phyloP scores from a whole-genome alignment of 805 yeast species.

The Kuraishia ogatae region DNA sequence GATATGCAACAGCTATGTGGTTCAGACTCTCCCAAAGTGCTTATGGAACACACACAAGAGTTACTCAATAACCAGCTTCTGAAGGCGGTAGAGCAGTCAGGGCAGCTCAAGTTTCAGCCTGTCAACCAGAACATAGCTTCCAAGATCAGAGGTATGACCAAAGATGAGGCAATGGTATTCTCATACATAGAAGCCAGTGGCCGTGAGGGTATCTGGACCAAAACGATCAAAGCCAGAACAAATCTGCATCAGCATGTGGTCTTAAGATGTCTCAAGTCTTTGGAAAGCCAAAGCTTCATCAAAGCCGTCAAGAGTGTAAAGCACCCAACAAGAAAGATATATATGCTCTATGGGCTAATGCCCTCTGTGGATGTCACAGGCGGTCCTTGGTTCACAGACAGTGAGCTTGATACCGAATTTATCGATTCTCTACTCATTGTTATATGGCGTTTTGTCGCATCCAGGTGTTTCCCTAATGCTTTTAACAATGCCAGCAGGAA shows the following conservation, averaged over 20 bases:
- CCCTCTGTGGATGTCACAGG: conserved; percentile 96
- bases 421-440: conserved; percentile 77
- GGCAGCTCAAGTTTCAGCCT: conserved; percentile 66
- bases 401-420: conserved; percentile 89
- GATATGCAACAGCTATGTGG: conserved; percentile 51
- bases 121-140: conserved; percentile 66
- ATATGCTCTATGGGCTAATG: conserved; percentile 88
- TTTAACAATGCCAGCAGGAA: conserved; percentile 33
- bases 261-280: conserved; percentile 65
- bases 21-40: conserved; percentile 28
- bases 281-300: conserved; percentile 76
- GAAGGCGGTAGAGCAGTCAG: conserved; percentile 61
- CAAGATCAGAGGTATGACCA: conserved; percentile 66
- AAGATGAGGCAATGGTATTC: conserved; percentile 87
- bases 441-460: conserved; percentile 80
- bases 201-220: conserved; percentile 95
- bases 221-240: conserved; percentile 80
- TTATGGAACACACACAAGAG: conserved; percentile 36
- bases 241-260: conserved; percentile 91
- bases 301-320: conserved; percentile 88
- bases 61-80: conserved; percentile 43
- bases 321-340: conserved; percentile 87
- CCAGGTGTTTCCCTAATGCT: conserved; percentile 67
- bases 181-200: conserved; percentile 88
- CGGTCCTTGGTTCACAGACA: conserved; percentile 98